Evolutionary conservation across 495 filamentous ascomycete species (phyloP), one percentile per base, ranked within the genome.

Genomic region (Aspergillus leporis): DNA sequence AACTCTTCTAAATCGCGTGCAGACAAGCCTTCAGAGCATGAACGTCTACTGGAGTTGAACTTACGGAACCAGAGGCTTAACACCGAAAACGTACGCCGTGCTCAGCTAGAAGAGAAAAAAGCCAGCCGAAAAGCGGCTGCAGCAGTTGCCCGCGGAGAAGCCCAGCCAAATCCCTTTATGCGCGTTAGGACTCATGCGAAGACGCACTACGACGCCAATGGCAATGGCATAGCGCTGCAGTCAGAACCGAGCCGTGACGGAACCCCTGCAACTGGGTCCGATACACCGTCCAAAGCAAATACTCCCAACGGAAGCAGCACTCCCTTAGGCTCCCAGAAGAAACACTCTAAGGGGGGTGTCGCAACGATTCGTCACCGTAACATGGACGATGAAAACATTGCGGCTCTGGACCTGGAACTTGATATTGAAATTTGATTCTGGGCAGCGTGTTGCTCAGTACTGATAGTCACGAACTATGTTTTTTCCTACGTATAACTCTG

Each of bases 311-410:
- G 66, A 30, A 64, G 69, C 38, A 54, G 53, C 25, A 80, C 80
- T 2, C 76, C 81, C 6, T 83, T 80, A 56, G 65, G 80, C 50
- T 75, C 78, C 59, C 72, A 83, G 62, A 83, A 86, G 73, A 80
- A 81, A 60, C 73, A 72, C 51, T 78, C 70, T 51, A 81, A 83
- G 61, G 83, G 79, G 34, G 87, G 87, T 7, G 72, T 90, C 58
- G 81, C 84, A 1, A 81, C 82, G 36, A 87, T 92, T 56, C 81
- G 85, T 49, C 83, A 86, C 66, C 86, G 87, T 19, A 83, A 92
- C 53, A 89, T 86, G 74, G 90, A 92, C 55, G 91, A 95, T 62
- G 90, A 93, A 68, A 88, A 92, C 60, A 91, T 95, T 66, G 90
- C 87, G 0, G 82, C 86, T 14, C 73, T 93, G 69, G 90, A 93